phyloP scores from a whole-genome alignment of 768 basidiomycete species.

The Neoboletus subvelutipes region DNA sequence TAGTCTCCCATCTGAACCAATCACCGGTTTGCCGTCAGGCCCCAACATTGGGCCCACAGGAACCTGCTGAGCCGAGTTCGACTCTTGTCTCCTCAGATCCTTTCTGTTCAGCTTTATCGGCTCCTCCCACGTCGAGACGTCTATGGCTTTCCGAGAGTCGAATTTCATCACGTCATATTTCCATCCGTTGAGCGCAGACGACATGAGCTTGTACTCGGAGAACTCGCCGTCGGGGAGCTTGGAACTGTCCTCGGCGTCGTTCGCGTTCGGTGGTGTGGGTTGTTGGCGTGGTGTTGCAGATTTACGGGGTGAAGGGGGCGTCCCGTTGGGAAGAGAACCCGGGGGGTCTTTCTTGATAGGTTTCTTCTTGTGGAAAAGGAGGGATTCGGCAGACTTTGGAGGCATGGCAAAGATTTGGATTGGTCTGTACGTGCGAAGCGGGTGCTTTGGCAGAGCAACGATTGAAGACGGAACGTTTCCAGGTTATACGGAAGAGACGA shows the following conservation, averaged over 20 bases:
- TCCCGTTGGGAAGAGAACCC: conserved; percentile 11
- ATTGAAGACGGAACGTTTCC: neutral
- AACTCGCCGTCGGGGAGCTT: conserved; percentile 66
- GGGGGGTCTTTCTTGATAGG: conserved; percentile 31
- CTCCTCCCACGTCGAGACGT: conserved; percentile 63
- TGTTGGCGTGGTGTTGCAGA: conserved; percentile 40
- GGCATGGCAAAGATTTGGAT: conserved; percentile 18
- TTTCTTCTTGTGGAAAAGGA: conserved; percentile 72
- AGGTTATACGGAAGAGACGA: neutral
- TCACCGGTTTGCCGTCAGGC: conserved; percentile 79
- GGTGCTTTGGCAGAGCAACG: neutral
- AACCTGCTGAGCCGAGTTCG: conserved; percentile 39
- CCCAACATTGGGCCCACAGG: conserved; percentile 77
- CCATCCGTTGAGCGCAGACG: conserved; percentile 80
- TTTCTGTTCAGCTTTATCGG: conserved; percentile 90
- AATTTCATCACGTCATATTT: conserved; percentile 94
- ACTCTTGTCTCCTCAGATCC: conserved; percentile 58
- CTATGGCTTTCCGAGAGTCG: conserved; percentile 69
- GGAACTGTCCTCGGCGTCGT: conserved; percentile 51
- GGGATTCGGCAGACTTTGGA: conserved; percentile 39
- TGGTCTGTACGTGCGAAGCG: neutral
- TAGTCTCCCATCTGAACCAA: conserved; percentile 70
- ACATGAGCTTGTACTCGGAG: conserved; percentile 77
- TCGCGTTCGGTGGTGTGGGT: conserved; percentile 37
- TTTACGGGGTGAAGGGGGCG: conserved; percentile 34